These are phyloP conservation scores for Alternaria conjuncta DNA, from an alignment of 2,329 filamentous ascomycete genomes.

Conservation along the genomic window DNA sequence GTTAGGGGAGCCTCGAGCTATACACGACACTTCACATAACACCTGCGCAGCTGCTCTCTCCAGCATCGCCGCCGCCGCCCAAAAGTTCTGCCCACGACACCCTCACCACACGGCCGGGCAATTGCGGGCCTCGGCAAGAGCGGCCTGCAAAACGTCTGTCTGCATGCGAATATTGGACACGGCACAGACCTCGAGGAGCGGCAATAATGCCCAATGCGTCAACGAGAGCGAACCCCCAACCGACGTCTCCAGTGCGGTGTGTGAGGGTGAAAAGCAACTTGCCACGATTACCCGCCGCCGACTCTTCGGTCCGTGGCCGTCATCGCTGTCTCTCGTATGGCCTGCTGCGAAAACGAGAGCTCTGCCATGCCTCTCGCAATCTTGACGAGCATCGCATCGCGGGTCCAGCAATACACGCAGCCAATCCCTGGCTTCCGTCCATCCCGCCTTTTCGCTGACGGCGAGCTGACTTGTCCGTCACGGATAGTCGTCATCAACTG, in stretches of 20 bases:
- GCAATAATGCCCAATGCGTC: slow-evolving; percentile 37
- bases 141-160: slow-evolving; percentile 30
- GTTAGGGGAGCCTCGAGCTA: slow-evolving; percentile 21
- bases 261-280: slow-evolving; percentile 24
- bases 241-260: slow-evolving; percentile 25
- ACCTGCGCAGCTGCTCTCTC: not conserved
- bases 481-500: slow-evolving; percentile 27
- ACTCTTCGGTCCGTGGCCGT: not conserved
- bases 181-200: slow-evolving; percentile 39
- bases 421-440: not conserved
- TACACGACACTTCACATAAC: not conserved
- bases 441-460: slow-evolving; percentile 11
- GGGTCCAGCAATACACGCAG: not conserved
- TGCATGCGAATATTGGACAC: slow-evolving; percentile 45
- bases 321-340: not conserved
- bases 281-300: slow-evolving; percentile 13
- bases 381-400: not conserved
- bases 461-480: slow-evolving; percentile 4
- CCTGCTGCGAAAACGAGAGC: not conserved
- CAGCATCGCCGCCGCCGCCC: not conserved
- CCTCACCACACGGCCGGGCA: slow-evolving; percentile 13
- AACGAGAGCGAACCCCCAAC: slow-evolving; percentile 27
- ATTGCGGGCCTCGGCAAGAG: slow-evolving; percentile 27
- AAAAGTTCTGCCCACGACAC: not conserved
- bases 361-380: not conserved